Evolutionary conservation across 2,329 filamentous ascomycete genomes (phyloP).

Genomic region (Alternaria incomplexa): DNA sequence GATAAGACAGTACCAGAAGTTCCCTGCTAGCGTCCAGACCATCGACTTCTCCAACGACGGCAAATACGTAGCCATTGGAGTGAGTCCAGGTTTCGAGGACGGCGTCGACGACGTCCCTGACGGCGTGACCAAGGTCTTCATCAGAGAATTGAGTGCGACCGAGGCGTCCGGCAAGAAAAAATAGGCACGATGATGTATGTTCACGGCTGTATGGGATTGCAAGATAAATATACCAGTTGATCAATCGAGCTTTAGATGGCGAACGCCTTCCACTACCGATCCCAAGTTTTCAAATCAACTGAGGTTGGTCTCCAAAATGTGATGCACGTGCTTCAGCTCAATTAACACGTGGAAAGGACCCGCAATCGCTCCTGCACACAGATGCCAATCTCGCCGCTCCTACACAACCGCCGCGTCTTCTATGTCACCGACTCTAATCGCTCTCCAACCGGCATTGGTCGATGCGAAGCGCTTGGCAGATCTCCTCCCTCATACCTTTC

Average conservation of each 20-base stretch:
- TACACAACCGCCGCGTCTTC: not conserved
- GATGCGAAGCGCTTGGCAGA: not conserved
- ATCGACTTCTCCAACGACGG: slow-evolving; percentile 80
- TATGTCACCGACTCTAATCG: not conserved
- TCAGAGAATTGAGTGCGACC: slow-evolving; percentile 82
- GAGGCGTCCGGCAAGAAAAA: slow-evolving; percentile 89
- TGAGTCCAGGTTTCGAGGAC: slow-evolving; percentile 88
- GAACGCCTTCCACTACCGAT: not conserved
- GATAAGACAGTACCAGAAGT: slow-evolving; percentile 87
- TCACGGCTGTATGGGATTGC: not conserved
- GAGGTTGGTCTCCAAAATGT: not conserved
- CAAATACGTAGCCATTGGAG: slow-evolving; percentile 76
- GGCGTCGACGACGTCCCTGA: slow-evolving; percentile 83
- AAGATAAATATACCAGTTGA: slow-evolving; percentile 2
- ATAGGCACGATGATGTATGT: slow-evolving; percentile 22
- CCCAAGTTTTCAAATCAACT: not conserved
- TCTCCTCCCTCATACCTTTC: not conserved
- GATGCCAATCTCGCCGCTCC: not conserved
- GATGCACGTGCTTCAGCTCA: not conserved
- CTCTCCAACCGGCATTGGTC: not conserved
- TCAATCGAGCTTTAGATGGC: not conserved
- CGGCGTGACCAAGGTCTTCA: slow-evolving; percentile 72
- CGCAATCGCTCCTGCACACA: not conserved
- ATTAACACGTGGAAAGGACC: not conserved
- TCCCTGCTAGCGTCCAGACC: slow-evolving; percentile 77